phyloP scores from a whole-genome alignment of 352 stramenopile species.

The Pythium rhizo-oryzae region DNA sequence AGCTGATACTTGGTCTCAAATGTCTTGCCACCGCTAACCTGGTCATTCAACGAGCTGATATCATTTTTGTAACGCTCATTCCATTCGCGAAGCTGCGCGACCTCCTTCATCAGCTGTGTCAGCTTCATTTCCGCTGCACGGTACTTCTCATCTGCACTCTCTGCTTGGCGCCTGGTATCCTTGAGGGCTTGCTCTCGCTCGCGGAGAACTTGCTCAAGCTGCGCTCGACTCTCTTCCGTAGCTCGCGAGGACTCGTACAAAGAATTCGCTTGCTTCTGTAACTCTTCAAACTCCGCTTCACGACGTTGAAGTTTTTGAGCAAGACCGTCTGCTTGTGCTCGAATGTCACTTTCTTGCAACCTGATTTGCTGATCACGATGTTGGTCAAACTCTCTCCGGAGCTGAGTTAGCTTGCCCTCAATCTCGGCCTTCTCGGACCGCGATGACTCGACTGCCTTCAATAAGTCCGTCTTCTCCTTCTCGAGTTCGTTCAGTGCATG shows the following conservation, averaged over 20 bases:
- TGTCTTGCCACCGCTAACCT: not conserved
- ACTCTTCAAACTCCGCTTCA: constrained; percentile 18
- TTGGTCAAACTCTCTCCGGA: too few species aligned
- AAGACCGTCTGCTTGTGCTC: constrained; percentile 7
- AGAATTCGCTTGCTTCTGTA: constrained; percentile 18
- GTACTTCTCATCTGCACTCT: constrained; percentile 14
- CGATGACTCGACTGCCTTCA: constrained; percentile 3
- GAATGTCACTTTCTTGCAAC: too few species aligned
- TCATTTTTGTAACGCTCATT: constrained; percentile 27
- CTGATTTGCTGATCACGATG: too few species aligned
- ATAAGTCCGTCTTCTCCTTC: constrained; percentile 24
- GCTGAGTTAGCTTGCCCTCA: constrained; percentile 6
- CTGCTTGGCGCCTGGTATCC: constrained; percentile 5
- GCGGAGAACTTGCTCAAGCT: constrained; percentile 8
- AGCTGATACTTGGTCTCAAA: constrained; percentile 16
- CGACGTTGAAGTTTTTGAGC: constrained; percentile 13
- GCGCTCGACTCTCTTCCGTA: constrained; percentile 14
- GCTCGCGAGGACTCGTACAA: constrained; percentile 19
- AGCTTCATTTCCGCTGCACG: constrained; percentile 11
- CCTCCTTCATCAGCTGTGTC: constrained; percentile 9
- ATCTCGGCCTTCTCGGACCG: constrained; percentile 12
- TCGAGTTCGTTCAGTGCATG: constrained; percentile 20
- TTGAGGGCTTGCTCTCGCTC: constrained; percentile 17
- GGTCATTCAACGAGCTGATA: not conserved
- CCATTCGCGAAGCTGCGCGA: constrained; percentile 17